Evolutionary conservation across 2,329 filamentous ascomycete species (phyloP), one percentile per base, ranked within the genome.

Genomic region (Paracoccidioides brasiliensis): DNA sequence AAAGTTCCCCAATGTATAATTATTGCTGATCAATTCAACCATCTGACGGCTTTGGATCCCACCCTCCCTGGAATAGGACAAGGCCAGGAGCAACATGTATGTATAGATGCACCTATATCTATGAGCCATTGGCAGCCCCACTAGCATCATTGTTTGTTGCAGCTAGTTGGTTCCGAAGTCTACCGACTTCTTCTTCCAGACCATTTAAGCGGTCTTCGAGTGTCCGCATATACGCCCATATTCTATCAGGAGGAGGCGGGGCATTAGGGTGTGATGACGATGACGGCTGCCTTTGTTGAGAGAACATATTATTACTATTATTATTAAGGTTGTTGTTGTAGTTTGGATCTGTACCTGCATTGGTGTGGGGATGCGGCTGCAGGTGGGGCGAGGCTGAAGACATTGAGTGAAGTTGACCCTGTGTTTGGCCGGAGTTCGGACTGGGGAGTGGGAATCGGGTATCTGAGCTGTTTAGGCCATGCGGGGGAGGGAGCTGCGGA

Each of bases 401-500:
- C 30, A 55, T 52, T 43, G 22, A 22, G 22, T 22, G 22, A 22
- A 22, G 22, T 22, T n/a, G 44, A 14, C 8, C 57, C 57, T 43
- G 54, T 46, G 46, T 40, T 54, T 15, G 58, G 45, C 30, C 48
- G 33, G 38, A 51, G 46, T 42, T 54, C 45, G 28, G 55, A 45
- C 42, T 45, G 52, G 14, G 50, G 35, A 48, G 59, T n/a, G 68
- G 68, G 55, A 62, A 70, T 38, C 68, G 64, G n/a, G 67, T 53
- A 57, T 70, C 68, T 8, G 68, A 64, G 38, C 67, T 65, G 48
- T 64, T 69, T 9, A 70, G 54, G 30, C 60, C 62, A 42, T 65
- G 64, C 12, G 69, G 63, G 30, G 66, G 67, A 22, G 68, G 68
- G 33, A 70, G 57, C 55, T 59, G 56, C 4, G 54, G 56, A n/a